Percentiles rank a stretch among this genome's conserved stretches.
Evolutionary conservation across 768 basidiomycete genomes (phyloP).

Genomic region (Pulveroboletus sp.): DNA sequence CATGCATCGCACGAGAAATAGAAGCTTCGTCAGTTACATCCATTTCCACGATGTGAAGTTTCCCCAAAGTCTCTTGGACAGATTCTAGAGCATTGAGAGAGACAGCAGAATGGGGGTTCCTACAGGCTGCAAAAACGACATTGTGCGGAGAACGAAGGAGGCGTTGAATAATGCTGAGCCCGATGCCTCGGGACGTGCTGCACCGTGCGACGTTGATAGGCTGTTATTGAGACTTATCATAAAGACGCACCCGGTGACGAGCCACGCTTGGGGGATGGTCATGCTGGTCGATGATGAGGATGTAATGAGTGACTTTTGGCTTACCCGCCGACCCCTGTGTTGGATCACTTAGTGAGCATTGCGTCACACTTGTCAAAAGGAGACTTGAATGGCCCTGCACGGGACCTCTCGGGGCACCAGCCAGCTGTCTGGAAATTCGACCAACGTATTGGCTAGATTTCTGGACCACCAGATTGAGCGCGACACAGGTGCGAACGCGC

Average conservation of each 20-base stretch:
- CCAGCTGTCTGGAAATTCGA: too few species aligned
- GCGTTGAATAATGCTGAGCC: constrained; percentile 4
- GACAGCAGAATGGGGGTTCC: background rate
- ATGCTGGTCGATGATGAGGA: background rate
- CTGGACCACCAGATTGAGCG: too few species aligned
- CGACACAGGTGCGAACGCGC: too few species aligned
- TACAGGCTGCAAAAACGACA: constrained; percentile 9
- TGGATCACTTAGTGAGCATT: too few species aligned
- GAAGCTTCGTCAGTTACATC: constrained; percentile 31
- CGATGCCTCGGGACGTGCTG: constrained; percentile 10
- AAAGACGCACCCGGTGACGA: constrained; percentile 8
- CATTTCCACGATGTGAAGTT: constrained; percentile 31
- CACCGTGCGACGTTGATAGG: background rate
- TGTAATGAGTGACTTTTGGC: too few species aligned
- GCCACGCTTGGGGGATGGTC: constrained; percentile 5
- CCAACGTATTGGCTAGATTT: too few species aligned
- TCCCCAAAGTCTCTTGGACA: background rate
- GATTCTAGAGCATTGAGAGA: background rate
- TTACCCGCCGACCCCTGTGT: too few species aligned
- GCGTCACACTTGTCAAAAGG: too few species aligned
- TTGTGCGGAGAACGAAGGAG: constrained; percentile 3
- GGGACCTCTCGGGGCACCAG: too few species aligned
- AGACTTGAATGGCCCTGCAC: too few species aligned
- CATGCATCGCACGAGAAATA: constrained; percentile 19
- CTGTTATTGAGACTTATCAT: background rate